phyloP scores from a whole-genome alignment of 1,139 yeast species.

The Eremothecium sinecaudum region DNA sequence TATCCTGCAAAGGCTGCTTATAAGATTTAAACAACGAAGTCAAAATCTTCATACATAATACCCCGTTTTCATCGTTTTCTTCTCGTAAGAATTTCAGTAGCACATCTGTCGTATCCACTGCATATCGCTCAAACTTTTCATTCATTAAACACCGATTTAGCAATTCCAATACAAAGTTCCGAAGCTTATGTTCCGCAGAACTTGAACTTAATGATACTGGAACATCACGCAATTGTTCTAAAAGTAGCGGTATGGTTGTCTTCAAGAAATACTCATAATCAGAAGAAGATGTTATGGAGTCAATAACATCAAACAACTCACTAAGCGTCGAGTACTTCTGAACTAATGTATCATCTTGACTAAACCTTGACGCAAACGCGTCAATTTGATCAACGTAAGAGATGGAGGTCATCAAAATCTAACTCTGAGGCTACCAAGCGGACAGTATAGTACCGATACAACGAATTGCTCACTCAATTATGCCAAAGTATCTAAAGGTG shows the following conservation, averaged over 20 bases:
- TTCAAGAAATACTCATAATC: constrained; percentile 68
- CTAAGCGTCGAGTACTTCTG: constrained; percentile 37
- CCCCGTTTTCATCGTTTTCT: constrained; percentile 96
- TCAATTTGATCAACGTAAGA: constrained; percentile 37
- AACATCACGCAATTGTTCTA: constrained; percentile 50
- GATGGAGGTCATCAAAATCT: constrained; percentile 26
- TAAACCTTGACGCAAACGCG: constrained; percentile 30
- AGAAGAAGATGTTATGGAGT: constrained; percentile 60
- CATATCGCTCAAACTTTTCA: constrained; percentile 69
- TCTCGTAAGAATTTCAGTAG: constrained; percentile 51
- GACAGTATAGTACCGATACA: not conserved
- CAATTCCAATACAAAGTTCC: constrained; percentile 70
- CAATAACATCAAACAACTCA: constrained; percentile 79
- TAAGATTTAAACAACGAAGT: constrained; percentile 86
- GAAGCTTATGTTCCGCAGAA: constrained; percentile 62
- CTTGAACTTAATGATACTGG: constrained; percentile 62
- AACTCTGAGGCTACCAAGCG: not conserved
- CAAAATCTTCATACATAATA: constrained; percentile 77
- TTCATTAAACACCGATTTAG: constrained; percentile 75
- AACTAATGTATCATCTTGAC: constrained; percentile 18
- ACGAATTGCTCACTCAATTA: not conserved
- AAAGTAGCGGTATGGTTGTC: constrained; percentile 52
- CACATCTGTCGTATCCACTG: constrained; percentile 51
- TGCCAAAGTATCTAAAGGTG: not conserved
- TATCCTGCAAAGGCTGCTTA: constrained; percentile 56